phyloP scores from a whole-genome alignment of 164 flowering plant genomes.

The Magnolia changhungtana region DNA sequence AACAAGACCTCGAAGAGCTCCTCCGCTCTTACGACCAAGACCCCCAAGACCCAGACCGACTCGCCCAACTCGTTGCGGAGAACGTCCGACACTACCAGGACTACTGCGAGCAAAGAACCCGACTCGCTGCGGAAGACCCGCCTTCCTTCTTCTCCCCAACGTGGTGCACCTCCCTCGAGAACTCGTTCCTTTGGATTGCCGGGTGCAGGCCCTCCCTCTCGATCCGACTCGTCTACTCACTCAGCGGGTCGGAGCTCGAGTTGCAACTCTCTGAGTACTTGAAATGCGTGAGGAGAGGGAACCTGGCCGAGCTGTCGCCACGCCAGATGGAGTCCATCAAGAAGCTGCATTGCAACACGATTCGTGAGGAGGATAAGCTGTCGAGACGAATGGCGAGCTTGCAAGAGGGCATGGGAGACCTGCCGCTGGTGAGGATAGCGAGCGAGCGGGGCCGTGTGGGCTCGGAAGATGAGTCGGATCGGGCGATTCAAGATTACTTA shows the following conservation, averaged over 20 bases:
- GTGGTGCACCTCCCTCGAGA: conserved; percentile 54
- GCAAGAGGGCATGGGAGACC: conserved; percentile 43
- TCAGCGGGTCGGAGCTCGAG: conserved; percentile 57
- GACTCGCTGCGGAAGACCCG: conserved; percentile 33
- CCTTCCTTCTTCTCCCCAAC: conserved; percentile 42
- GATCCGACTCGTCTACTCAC: conserved; percentile 59
- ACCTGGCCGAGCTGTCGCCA: conserved; percentile 47
- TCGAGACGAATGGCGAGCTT: conserved; percentile 27
- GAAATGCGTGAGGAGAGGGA: conserved; percentile 34
- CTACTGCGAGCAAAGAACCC: conserved; percentile 41
- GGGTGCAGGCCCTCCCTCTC: conserved; percentile 73
- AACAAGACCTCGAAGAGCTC: conserved; percentile 1
- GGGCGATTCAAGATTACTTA: conserved; percentile 17
- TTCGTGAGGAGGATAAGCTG: conserved; percentile 40
- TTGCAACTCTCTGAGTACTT: conserved; percentile 31
- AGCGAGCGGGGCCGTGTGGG: neutral
- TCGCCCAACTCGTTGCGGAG: neutral
- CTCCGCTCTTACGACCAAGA: neutral
- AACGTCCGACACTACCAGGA: conserved; percentile 37
- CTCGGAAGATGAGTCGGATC: conserved; percentile 20
- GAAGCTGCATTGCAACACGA: conserved; percentile 38
- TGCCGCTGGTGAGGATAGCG: neutral
- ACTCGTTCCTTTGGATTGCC: conserved; percentile 76
- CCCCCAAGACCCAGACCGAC: neutral
- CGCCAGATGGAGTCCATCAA: conserved; percentile 40